Evolutionary conservation across 2,329 filamentous ascomycete genomes (phyloP).

Genomic region (Acarospora socialis): DNA sequence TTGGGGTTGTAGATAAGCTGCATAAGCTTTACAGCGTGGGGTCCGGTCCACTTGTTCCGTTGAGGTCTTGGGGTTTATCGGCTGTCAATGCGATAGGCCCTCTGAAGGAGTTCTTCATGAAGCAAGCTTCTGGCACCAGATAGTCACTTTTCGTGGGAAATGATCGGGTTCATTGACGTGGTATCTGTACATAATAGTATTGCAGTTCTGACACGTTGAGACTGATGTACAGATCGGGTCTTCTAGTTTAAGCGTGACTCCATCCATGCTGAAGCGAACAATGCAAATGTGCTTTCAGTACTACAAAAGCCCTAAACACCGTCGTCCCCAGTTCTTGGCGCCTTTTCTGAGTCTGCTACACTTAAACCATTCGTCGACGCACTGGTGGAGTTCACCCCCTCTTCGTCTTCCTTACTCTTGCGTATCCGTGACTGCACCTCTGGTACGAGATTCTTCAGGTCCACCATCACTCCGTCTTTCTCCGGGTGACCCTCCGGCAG

Average conservation of each 20-base stretch:
- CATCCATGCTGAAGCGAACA: too few relatives aligned
- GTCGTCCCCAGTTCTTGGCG: not conserved
- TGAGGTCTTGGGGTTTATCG: slow-evolving; percentile 61
- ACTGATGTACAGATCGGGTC: too few relatives aligned
- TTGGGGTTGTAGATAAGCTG: slow-evolving; percentile 75
- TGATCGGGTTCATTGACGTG: too few relatives aligned
- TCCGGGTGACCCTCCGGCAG: slow-evolving; percentile 71
- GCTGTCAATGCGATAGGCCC: slow-evolving; percentile 61
- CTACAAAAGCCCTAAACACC: not conserved
- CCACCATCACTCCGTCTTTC: slow-evolving; percentile 71
- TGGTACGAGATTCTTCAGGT: slow-evolving; percentile 45
- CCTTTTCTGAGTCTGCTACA: not conserved
- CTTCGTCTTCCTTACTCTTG: slow-evolving; percentile 20
- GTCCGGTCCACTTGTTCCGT: slow-evolving; percentile 63
- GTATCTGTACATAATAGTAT: too few relatives aligned
- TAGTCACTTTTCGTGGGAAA: too few relatives aligned
- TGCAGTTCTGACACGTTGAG: too few relatives aligned
- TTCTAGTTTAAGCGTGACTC: too few relatives aligned
- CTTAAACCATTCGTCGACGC: slow-evolving; percentile 4
- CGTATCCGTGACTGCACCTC: slow-evolving; percentile 45
- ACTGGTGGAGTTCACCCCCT: slow-evolving; percentile 8
- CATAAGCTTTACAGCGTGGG: slow-evolving; percentile 82
- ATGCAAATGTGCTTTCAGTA: not conserved
- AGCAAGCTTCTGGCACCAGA: slow-evolving; percentile 35
- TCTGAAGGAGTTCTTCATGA: slow-evolving; percentile 79